Base-by-base conservation (phyloP, 495 filamentous ascomycete species). In the Parathielavia hyrcaniae region DNA sequence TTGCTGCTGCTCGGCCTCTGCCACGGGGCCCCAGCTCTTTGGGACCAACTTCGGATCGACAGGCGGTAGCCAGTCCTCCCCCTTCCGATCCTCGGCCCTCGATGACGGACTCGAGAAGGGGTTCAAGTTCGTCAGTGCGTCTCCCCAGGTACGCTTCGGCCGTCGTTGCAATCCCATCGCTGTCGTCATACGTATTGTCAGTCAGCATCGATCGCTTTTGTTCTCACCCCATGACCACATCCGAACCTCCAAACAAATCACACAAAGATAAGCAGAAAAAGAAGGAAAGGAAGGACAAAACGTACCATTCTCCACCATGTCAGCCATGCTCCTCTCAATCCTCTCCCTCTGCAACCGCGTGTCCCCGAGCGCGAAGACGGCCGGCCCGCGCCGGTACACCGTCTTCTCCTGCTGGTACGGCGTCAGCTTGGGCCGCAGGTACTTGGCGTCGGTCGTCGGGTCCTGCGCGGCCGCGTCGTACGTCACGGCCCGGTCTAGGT, bases 351-450 rank as follows among this genome's bases (percentile, higher is more conserved):
- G 66, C 41, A 35, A 12, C 19, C 35, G 32, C 34, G 68, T 70
- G 44, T 70, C 68, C 4, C 68, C 68, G 13, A 66, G 34, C 8
- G 64, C 64, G 34, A 53, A 70, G 9, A 59, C 13, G 1, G 66
- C 62, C 32, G 58, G 64, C 0, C 68, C 68, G 0, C 9, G 32
- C 9, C 60, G 35, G 20, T 39, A 63, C 47, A 54, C 36, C 32
- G 58, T 49, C 41, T 58, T 58, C 2, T 67, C 62, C 11, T 63
- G 44, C 4, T 48, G 50, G 49, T 61, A 66, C 50, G 58, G 59
- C 17, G 20, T 1, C 38, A 67, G 57, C 53, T 67, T 64, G 1
- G 51, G 54, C 34, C 62, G 53, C 38, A 41, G 39, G 40, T 59
- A 71, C 7, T n/a, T 13, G n/a, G 1, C 1, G 46, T 59, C 50